These are phyloP conservation scores for Trichoderma sp. DNA, from an alignment of 2,329 filamentous ascomycete genomes.

Conservation along the genomic window DNA sequence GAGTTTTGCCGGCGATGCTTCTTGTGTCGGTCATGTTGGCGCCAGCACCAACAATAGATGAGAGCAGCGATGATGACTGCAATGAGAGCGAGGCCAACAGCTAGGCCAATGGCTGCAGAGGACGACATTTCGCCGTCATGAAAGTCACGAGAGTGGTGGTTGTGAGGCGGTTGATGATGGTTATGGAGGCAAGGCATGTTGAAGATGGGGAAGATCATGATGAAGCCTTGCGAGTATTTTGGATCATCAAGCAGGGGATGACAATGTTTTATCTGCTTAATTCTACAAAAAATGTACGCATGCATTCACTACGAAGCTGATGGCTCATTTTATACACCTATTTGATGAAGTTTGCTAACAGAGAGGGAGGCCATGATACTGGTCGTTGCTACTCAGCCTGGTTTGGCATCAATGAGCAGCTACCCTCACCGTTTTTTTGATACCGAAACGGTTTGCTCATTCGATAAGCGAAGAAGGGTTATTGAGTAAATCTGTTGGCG, in stretches of 20 bases:
- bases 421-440: slow-evolving; percentile 4
- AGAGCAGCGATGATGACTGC: not conserved
- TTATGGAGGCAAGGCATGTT: slow-evolving; percentile 9
- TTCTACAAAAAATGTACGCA: not conserved
- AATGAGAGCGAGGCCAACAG: slow-evolving; percentile 10
- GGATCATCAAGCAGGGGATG: not conserved
- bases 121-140: slow-evolving; percentile 10
- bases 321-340: not conserved
- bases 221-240: not conserved
- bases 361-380: not conserved
- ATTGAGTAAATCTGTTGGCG: not conserved
- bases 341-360: not conserved
- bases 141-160: not conserved
- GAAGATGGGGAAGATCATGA: slow-evolving; percentile 8
- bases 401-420: not conserved
- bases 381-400: not conserved
- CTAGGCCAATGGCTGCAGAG: not conserved
- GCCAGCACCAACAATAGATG: slow-evolving; percentile 9
- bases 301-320: not conserved
- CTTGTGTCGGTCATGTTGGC: not conserved
- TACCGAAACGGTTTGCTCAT: not conserved
- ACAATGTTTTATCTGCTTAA: not conserved
- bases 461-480: not conserved
- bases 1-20: not conserved
- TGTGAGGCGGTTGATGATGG: not conserved